A percentile compares a stretch with the other conserved stretches of the same genome.
Conservation (phyloP, 2,329 filamentous ascomycete genomes). For the Mariannaea elegans region DNA sequence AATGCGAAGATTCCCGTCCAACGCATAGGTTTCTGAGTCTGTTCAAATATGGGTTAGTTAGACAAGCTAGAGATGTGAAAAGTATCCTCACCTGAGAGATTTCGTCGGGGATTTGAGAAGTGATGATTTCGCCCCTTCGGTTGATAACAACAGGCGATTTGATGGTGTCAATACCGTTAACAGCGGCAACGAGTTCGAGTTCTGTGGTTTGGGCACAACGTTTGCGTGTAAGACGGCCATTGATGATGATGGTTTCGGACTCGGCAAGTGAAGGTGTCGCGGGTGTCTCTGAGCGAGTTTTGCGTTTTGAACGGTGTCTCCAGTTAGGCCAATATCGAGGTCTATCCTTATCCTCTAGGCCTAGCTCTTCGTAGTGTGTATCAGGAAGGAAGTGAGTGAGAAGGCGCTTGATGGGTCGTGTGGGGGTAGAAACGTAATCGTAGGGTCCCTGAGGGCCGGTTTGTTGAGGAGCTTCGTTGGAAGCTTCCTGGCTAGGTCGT, state of each 20-base stretch:
- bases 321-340: not conserved
- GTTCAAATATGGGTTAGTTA: not conserved
- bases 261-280: not conserved
- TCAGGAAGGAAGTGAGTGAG: slow-evolving; percentile 24
- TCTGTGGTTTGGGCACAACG: slow-evolving; percentile 43
- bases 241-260: slow-evolving; percentile 27
- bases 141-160: slow-evolving; percentile 26
- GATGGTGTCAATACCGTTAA: slow-evolving; percentile 27
- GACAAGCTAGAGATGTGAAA: not conserved
- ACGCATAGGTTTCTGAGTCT: slow-evolving; percentile 37
- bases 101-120: slow-evolving; percentile 18
- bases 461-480: not conserved
- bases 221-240: slow-evolving; percentile 43
- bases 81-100: slow-evolving; percentile 24
- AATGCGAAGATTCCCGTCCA: slow-evolving; percentile 28
- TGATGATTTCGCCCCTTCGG: slow-evolving; percentile 27
- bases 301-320: not conserved
- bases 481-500: not conserved
- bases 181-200: slow-evolving; percentile 42
- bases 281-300: not conserved
- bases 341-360: slow-evolving; percentile 10
- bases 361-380: slow-evolving; percentile 17
- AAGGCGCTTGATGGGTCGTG: slow-evolving; percentile 23
- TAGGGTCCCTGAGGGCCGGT: not conserved
- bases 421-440: slow-evolving; percentile 21